Evolutionary conservation across 257 asterid species (phyloP).

Genomic region (Forsythia suspensa): DNA sequence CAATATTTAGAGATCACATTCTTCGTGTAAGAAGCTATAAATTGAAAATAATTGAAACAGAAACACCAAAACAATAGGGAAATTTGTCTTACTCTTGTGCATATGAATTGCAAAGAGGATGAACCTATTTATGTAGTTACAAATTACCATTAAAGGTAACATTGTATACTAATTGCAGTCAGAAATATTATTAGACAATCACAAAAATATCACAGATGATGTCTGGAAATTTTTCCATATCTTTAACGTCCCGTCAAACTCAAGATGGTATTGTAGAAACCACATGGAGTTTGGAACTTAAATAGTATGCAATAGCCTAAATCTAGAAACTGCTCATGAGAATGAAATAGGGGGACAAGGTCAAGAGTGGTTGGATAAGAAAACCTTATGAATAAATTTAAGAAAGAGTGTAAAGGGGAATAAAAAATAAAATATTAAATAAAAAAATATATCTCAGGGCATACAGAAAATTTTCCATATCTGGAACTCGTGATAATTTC

Average conservation of each 20-base stretch:
- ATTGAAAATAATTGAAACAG: neutral
- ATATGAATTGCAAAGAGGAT: neutral
- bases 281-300: too few species aligned
- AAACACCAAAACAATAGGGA: neutral
- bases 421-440: too few species aligned
- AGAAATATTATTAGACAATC: neutral
- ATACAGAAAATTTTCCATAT: too few species aligned
- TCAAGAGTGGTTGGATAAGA: neutral
- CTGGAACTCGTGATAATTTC: too few species aligned
- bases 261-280: neutral
- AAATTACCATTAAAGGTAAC: neutral
- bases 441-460: too few species aligned
- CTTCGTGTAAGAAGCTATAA: neutral
- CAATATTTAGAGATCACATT: neutral
- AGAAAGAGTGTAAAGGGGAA: neutral
- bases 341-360: neutral
- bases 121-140: neutral
- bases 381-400: neutral
- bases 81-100: neutral
- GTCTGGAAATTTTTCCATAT: neutral
- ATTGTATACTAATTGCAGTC: neutral
- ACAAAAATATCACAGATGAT: neutral
- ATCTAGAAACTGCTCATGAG: too few species aligned
- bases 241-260: neutral
- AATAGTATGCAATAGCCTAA: too few species aligned